A percentile compares a stretch with the other conserved stretches of the same genome.
Conservation (phyloP, 2,329 filamentous ascomycete genomes). For the Shiraia bambusicola region DNA sequence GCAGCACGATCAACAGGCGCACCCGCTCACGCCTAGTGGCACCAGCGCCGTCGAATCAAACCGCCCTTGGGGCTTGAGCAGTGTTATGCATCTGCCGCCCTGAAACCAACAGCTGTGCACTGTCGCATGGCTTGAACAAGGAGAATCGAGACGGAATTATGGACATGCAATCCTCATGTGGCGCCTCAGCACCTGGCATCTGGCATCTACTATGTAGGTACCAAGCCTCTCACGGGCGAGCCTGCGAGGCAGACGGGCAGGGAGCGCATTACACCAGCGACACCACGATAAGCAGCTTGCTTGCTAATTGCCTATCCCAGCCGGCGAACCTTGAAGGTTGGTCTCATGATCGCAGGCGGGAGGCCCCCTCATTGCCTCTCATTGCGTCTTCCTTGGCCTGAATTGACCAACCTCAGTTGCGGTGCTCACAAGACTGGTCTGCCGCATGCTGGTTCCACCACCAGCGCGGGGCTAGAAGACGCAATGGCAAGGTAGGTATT, state of each 20-base stretch:
- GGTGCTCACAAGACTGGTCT: conserved; percentile 25
- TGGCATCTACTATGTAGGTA: too few species aligned
- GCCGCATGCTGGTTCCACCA: conserved; percentile 5
- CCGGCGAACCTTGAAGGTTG: conserved; percentile 16
- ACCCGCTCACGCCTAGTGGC: conserved; percentile 29
- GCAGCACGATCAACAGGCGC: conserved; percentile 36
- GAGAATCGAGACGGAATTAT: background rate
- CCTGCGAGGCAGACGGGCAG: too few species aligned
- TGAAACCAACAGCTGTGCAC: conserved; percentile 37
- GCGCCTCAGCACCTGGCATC: conserved; percentile 1
- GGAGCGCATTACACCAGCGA: too few species aligned
- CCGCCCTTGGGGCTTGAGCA: conserved; percentile 29
- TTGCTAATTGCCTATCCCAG: too few species aligned
- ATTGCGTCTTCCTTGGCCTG: conserved; percentile 14
- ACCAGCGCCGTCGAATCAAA: conserved; percentile 30
- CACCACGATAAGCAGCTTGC: conserved; percentile 15
- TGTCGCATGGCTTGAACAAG: conserved; percentile 10
- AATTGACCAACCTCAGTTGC: conserved; percentile 18
- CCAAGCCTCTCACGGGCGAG: too few species aligned
- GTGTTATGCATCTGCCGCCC: conserved; percentile 32
- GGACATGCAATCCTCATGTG: conserved; percentile 1
- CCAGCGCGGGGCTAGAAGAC: too few species aligned
- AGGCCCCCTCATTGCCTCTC: too few species aligned
- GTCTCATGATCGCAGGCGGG: conserved; percentile 28
- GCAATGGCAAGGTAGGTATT: conserved; percentile 4